phyloP scores from a whole-genome alignment of 1,284 basidiomycete genomes.

The Gastroboletus turbinatus region DNA sequence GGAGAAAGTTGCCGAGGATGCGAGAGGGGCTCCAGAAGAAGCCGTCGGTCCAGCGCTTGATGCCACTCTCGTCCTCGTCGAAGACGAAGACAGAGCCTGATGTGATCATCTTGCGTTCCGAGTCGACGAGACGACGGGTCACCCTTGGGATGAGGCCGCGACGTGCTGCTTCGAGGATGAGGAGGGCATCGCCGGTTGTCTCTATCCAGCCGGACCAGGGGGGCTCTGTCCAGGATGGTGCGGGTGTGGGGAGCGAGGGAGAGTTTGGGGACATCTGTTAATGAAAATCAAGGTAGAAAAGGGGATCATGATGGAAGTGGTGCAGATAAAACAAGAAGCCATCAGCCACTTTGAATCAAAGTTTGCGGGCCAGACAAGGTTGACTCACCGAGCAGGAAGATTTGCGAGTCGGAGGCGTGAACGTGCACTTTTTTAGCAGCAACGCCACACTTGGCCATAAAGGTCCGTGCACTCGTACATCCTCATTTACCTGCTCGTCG shows the following conservation, averaged over 20 bases:
- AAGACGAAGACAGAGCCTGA: slow-evolving; percentile 97
- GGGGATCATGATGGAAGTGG: slow-evolving; percentile 26
- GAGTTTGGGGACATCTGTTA: slow-evolving; percentile 40
- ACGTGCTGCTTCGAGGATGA: slow-evolving; percentile 93
- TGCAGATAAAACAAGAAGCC: slow-evolving; percentile 30
- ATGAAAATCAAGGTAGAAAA: not conserved
- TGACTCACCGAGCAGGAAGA: slow-evolving; percentile 57
- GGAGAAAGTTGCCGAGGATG: slow-evolving; percentile 92
- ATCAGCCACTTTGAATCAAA: slow-evolving; percentile 47
- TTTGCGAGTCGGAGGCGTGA: slow-evolving; percentile 51
- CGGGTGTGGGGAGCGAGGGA: slow-evolving; percentile 15
- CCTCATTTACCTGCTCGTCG: too few relatives aligned
- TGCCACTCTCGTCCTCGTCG: slow-evolving; percentile 95
- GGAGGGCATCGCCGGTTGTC: slow-evolving; percentile 91
- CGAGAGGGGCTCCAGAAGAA: slow-evolving; percentile 88
- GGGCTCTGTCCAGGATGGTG: slow-evolving; percentile 67
- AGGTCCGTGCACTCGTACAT: not conserved
- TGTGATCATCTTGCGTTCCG: slow-evolving; percentile 90
- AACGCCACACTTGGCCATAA: slow-evolving; percentile 31
- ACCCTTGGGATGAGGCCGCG: slow-evolving; percentile 90
- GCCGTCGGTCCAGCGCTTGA: slow-evolving; percentile 98
- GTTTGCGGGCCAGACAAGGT: slow-evolving; percentile 56
- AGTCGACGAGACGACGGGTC: slow-evolving; percentile 90
- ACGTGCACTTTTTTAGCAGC: slow-evolving; percentile 35
- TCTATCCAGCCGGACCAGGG: slow-evolving; percentile 94